Evolutionary conservation across 805 yeast genomes (phyloP).

Genomic region (Candida wancherniae): DNA sequence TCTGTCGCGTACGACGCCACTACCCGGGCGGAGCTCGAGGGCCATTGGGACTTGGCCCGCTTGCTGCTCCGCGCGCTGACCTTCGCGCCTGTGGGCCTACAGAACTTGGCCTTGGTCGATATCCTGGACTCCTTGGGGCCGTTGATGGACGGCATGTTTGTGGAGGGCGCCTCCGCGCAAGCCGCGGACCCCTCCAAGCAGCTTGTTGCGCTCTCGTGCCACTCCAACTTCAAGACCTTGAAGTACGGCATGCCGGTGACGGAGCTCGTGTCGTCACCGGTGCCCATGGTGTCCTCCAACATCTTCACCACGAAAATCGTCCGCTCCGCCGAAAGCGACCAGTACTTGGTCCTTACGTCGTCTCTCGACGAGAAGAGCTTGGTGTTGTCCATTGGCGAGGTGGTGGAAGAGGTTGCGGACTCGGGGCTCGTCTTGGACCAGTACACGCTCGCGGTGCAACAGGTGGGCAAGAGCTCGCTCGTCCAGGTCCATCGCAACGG

Average conservation of each 20-base stretch:
- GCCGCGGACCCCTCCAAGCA: constrained; percentile 17
- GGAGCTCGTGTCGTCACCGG: constrained; percentile 66
- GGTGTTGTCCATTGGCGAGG: constrained; percentile 73
- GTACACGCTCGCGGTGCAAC: constrained; percentile 64
- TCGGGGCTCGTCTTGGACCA: constrained; percentile 55
- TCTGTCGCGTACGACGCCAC: no score
- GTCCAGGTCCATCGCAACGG: constrained; percentile 74
- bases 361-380: constrained; percentile 58
- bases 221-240: constrained; percentile 45
- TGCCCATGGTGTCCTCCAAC: constrained; percentile 59
- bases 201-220: constrained; percentile 29
- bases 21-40: constrained; percentile 1
- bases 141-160: constrained; percentile 26
- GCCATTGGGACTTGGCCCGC: constrained; percentile 1
- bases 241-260: constrained; percentile 56
- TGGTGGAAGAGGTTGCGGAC: constrained; percentile 67
- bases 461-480: constrained; percentile 57
- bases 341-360: constrained; percentile 59
- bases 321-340: constrained; percentile 46
- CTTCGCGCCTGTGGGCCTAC: constrained; percentile 35
- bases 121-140: constrained; percentile 51
- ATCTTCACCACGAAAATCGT: constrained; percentile 60
- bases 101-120: constrained; percentile 58
- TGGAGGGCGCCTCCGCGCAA: constrained; percentile 13
- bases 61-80: background rate